Percentiles rank a stretch among this genome's conserved stretches.
phyloP scores from a whole-genome alignment of 2,329 filamentous ascomycete genomes.

The Lasiodiplodia citricola region DNA sequence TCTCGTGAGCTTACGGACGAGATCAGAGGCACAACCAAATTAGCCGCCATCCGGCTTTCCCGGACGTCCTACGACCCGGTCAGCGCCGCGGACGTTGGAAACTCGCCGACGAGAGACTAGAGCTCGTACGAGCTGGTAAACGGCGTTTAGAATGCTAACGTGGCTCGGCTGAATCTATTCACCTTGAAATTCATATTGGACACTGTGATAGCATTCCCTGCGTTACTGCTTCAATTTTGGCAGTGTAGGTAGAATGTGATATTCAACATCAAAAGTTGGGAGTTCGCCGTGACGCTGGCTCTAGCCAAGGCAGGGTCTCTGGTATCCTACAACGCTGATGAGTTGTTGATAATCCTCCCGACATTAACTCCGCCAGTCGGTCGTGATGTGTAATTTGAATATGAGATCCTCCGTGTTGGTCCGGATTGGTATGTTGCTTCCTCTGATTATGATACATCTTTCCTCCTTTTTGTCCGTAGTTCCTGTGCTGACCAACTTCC shows the following conservation, averaged over 20 bases:
- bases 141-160: not conserved
- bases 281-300: not conserved
- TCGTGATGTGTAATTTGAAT: not conserved
- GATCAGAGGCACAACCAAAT: not conserved
- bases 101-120: not conserved
- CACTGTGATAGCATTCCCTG: not conserved
- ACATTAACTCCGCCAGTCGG: not conserved
- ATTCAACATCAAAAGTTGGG: not conserved
- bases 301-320: not conserved
- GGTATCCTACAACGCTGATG: not conserved
- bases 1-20: not conserved
- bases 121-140: not conserved
- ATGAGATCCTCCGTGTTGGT: not conserved
- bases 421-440: not conserved
- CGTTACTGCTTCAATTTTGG: not conserved
- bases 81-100: not conserved
- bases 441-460: not conserved
- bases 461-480: not conserved
- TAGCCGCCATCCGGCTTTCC: not conserved
- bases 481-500: not conserved
- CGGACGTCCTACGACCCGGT: not conserved
- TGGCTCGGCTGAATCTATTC: not conserved
- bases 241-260: not conserved
- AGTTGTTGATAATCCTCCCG: not conserved
- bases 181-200: not conserved